phyloP scores from a whole-genome alignment of 164 flowering plant genomes.

The Tinospora cordifolia region DNA sequence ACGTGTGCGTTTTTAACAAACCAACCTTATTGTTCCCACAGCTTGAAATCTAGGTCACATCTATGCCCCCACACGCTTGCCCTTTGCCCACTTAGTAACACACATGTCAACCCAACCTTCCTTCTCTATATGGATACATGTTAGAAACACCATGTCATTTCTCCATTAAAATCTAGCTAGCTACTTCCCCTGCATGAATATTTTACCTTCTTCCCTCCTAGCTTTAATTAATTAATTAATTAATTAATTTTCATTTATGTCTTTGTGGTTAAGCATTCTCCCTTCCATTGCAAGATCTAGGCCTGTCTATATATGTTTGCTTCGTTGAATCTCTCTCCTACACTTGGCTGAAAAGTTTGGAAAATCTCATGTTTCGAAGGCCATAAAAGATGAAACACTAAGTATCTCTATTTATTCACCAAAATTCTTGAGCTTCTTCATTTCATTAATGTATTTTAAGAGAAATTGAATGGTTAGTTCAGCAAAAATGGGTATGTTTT shows the following conservation, averaged over 20 bases:
- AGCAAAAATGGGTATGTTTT: too few relatives aligned
- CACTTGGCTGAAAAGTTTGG: too few relatives aligned
- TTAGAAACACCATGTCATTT: neutral
- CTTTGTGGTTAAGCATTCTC: too few relatives aligned
- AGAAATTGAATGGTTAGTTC: too few relatives aligned
- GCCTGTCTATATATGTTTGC: too few relatives aligned
- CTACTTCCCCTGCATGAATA: neutral
- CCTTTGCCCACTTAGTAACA: neutral
- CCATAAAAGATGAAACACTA: too few relatives aligned
- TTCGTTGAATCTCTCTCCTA: too few relatives aligned
- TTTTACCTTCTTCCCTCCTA: neutral
- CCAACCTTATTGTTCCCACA: neutral
- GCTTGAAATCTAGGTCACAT: neutral
- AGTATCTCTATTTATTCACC: too few relatives aligned
- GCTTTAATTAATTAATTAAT: neutral
- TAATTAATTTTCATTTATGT: too few relatives aligned
- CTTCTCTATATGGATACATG: neutral
- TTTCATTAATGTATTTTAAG: neutral
- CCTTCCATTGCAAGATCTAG: too few relatives aligned
- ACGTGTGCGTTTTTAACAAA: neutral
- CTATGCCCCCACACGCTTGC: conserved; percentile 3
- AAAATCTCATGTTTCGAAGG: too few relatives aligned
- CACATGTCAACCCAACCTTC: neutral
- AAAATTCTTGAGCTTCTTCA: too few relatives aligned
- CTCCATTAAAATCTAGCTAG: neutral